These are phyloP conservation scores for Ceriops zippeliana DNA, from an alignment of 345 rosid species.

Conservation along the genomic window DNA sequence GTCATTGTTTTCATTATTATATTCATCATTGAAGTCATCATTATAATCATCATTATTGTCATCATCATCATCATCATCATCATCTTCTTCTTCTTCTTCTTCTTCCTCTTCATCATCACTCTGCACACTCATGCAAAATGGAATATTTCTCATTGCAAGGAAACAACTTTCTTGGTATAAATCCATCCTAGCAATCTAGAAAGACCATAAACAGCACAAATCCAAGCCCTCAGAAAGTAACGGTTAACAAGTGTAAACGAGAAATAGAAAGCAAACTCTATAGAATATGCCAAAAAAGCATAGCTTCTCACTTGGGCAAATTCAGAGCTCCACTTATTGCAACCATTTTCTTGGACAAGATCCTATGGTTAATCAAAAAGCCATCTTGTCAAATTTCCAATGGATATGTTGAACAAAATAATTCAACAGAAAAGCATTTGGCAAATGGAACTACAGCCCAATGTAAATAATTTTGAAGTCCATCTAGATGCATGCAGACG, in stretches of 20 bases:
- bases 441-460: not conserved
- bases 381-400: slow-evolving; percentile 6
- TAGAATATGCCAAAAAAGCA: not conserved
- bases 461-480: not conserved
- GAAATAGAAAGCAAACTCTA: not conserved
- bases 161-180: not conserved
- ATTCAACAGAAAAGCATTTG: too few species aligned
- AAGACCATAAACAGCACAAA: not conserved
- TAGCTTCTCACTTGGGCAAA: slow-evolving; percentile 32
- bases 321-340: slow-evolving; percentile 31
- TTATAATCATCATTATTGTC: slow-evolving; percentile 27
- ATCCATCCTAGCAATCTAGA: not conserved
- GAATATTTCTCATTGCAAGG: slow-evolving; percentile 4
- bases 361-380: slow-evolving; percentile 33
- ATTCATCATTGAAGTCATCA: slow-evolving; percentile 22
- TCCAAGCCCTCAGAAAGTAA: not conserved
- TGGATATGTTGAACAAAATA: not conserved
- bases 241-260: not conserved
- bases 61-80: slow-evolving; percentile 32
- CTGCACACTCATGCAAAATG: slow-evolving; percentile 31
- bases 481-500: not conserved
- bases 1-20: slow-evolving; percentile 27
- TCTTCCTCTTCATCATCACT: slow-evolving; percentile 35
- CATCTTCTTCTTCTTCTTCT: slow-evolving; percentile 21
- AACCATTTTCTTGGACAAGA: slow-evolving; percentile 26